phyloP scores from a whole-genome alignment of 2,329 filamentous ascomycete species.

The Penicillium sp. region DNA sequence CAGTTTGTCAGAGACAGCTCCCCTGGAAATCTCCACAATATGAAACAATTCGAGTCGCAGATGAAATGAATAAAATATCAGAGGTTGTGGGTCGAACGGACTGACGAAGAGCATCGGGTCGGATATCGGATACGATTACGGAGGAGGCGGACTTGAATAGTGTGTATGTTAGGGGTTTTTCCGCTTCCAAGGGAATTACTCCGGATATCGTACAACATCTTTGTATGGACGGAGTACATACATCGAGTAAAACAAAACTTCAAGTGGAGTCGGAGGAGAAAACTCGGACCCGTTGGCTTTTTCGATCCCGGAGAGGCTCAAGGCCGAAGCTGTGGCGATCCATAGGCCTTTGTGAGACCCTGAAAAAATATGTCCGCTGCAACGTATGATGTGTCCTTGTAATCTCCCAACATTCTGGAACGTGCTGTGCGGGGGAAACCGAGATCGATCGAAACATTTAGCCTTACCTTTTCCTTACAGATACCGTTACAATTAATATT shows the following conservation, averaged over 20 bases:
- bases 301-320: conserved; percentile 13
- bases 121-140: not conserved
- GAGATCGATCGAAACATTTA: not conserved
- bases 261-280: conserved; percentile 19
- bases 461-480: no score
- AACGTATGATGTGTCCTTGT: not conserved
- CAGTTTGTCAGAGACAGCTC: conserved; percentile 10
- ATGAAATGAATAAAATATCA: conserved; percentile 14
- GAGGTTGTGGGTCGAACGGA: not conserved
- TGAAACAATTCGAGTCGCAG: conserved; percentile 26
- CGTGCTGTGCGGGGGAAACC: conserved; percentile 1
- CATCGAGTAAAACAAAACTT: no score
- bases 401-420: not conserved
- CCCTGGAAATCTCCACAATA: conserved; percentile 26
- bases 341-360: not conserved
- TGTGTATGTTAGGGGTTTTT: no score
- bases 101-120: not conserved
- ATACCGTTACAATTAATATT: no score
- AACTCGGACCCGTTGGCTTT: conserved; percentile 23
- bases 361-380: no score
- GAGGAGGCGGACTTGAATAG: no score
- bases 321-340: conserved; percentile 22
- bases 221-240: no score
- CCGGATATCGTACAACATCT: no score
- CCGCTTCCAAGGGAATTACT: no score